Evolutionary conservation across 1,284 basidiomycete genomes (phyloP).

Genomic region (Marasmius fiardii): DNA sequence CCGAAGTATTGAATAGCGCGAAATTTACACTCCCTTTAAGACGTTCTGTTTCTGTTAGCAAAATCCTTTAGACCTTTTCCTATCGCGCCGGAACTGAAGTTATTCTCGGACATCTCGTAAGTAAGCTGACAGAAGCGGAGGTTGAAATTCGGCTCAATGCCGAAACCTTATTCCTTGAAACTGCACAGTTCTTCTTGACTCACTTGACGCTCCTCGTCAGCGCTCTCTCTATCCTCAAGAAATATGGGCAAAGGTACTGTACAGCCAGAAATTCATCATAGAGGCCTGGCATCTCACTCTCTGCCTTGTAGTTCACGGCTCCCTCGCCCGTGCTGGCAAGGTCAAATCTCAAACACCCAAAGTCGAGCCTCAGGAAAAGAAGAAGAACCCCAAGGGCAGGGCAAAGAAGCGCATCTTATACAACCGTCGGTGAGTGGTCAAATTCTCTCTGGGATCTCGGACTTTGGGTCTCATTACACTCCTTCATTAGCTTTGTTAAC

Average conservation of each 20-base stretch:
- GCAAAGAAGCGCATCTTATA: slow-evolving; percentile 96
- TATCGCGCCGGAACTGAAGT: too few relatives aligned
- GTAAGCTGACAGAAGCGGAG: too few relatives aligned
- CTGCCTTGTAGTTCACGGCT: slow-evolving; percentile 85
- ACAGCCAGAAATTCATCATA: slow-evolving; percentile 8
- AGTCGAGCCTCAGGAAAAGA: slow-evolving; percentile 98
- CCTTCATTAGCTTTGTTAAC: slow-evolving; percentile 80
- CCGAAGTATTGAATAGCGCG: too few relatives aligned
- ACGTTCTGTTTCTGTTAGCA: too few relatives aligned
- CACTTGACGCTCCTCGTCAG: background rate
- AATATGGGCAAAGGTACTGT: slow-evolving; percentile 67
- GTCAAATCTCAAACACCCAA: slow-evolving; percentile 98
- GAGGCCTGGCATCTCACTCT: slow-evolving; percentile 6
- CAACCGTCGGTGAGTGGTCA: slow-evolving; percentile 78
- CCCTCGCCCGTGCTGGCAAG: slow-evolving; percentile 99
- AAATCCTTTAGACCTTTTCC: too few relatives aligned
- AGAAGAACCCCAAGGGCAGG: slow-evolving; percentile 93
- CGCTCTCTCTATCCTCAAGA: slow-evolving; percentile 29
- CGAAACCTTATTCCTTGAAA: slow-evolving; percentile 33
- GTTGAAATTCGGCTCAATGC: slow-evolving; percentile 6
- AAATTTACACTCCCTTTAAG: too few relatives aligned
- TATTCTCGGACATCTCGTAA: too few relatives aligned
- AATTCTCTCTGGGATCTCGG: background rate
- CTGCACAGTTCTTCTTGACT: slow-evolving; percentile 29
- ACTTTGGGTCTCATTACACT: slow-evolving; percentile 12